Evolutionary conservation across 306 rosid genomes (phyloP).

Genomic region (Quillaja saponaria): DNA sequence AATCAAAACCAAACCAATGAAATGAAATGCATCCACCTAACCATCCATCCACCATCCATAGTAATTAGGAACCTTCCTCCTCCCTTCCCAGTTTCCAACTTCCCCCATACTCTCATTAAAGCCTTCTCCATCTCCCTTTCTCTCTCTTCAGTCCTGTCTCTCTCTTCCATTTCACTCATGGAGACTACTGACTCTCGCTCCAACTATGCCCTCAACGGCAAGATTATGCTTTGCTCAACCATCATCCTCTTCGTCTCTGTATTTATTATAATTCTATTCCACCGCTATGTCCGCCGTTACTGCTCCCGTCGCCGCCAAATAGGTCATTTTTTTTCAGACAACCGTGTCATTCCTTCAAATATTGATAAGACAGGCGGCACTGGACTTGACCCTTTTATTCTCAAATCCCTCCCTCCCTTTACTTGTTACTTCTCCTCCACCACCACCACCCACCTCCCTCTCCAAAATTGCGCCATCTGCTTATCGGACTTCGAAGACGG

Average conservation of each 20-base stretch:
- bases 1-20: too few relatives aligned
- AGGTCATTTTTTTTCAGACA: background rate
- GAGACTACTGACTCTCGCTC: slow-evolving; percentile 9
- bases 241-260: slow-evolving; percentile 38
- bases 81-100: background rate
- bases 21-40: background rate
- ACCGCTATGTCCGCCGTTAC: slow-evolving; percentile 33
- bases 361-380: too few relatives aligned
- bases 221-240: slow-evolving; percentile 51
- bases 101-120: background rate
- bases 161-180: too few relatives aligned
- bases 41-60: background rate
- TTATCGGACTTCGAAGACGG: slow-evolving; percentile 46
- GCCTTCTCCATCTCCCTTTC: background rate
- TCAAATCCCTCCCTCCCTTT: slow-evolving; percentile 47
- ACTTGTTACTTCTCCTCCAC: slow-evolving; percentile 22
- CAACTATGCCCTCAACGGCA: slow-evolving; percentile 40
- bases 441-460: background rate
- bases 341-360: too few relatives aligned
- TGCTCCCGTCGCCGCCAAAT: slow-evolving; percentile 19
- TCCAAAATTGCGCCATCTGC: slow-evolving; percentile 54
- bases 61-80: slow-evolving; percentile 36
- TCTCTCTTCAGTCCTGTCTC: background rate
- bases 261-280: slow-evolving; percentile 29
- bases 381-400: slow-evolving; percentile 37